phyloP scores from a whole-genome alignment of 208 protist species.

The Crithidia mellificae region DNA sequence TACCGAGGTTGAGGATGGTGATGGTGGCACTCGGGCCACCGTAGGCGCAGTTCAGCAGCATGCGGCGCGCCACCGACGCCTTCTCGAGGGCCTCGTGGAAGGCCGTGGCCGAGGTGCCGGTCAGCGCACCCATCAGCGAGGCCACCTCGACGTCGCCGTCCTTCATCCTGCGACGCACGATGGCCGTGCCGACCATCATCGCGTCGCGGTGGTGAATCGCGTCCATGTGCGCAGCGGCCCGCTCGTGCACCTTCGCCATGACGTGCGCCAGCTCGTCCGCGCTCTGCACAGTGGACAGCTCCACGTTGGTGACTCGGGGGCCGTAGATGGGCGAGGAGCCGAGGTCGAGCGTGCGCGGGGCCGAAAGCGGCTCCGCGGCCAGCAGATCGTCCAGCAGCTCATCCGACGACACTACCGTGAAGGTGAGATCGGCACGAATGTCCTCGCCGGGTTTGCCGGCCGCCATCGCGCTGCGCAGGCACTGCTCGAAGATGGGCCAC shows the following conservation, averaged over 20 bases:
- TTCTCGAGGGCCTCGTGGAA: constrained; percentile 39
- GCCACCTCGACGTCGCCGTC: constrained; percentile 43
- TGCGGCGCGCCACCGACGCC: constrained; percentile 20
- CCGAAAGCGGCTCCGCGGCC: constrained; percentile 1
- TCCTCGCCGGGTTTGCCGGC: constrained; percentile 28
- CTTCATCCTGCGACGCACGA: constrained; percentile 30
- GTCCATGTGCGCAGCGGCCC: constrained; percentile 15
- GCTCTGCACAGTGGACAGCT: constrained; percentile 5
- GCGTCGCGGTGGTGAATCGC: constrained; percentile 18
- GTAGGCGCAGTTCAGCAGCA: constrained; percentile 36
- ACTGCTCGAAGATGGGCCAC: constrained; percentile 43
- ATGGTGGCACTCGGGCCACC: constrained; percentile 46
- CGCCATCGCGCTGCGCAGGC: constrained; percentile 34
- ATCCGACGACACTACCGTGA: constrained; percentile 29
- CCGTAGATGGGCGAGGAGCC: constrained; percentile 43
- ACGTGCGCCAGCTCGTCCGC: constrained; percentile 29
- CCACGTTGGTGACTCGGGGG: constrained; percentile 20
- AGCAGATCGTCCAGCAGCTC: constrained; percentile 39
- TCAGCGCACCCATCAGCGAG: constrained; percentile 38
- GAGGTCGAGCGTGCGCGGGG: constrained; percentile 31
- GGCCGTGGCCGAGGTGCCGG: constrained; percentile 25
- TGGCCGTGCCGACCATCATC: constrained; percentile 41
- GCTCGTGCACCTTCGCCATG: constrained; percentile 32
- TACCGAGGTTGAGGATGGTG: constrained; percentile 35
- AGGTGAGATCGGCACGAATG: constrained; percentile 40